Conservation (phyloP, 352 stramenopile species). For the Globisporangium carolinianum region DNA sequence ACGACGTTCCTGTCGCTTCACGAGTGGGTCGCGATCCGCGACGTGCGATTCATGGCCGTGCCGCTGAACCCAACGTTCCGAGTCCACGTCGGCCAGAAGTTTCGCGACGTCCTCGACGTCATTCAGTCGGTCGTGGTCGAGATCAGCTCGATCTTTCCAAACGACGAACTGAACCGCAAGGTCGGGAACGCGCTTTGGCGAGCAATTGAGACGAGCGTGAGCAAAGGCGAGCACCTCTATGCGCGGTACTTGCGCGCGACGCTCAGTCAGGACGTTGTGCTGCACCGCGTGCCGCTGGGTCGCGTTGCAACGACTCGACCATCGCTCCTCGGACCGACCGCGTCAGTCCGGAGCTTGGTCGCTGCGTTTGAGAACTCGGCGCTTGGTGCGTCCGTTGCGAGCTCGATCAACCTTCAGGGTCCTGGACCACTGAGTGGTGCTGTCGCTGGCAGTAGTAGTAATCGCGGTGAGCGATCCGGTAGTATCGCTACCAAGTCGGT, state of each 20-base stretch:
- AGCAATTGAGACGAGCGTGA: conserved; percentile 40
- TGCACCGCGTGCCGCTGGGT: not conserved
- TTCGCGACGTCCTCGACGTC: conserved; percentile 48
- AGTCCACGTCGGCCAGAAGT: conserved; percentile 57
- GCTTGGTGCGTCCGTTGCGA: conserved; percentile 13
- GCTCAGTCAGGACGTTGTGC: conserved; percentile 36
- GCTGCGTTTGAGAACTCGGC: conserved; percentile 18
- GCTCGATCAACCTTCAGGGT: not conserved
- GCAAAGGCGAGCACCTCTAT: conserved; percentile 62
- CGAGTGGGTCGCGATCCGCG: conserved; percentile 49
- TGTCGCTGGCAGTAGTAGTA: no score
- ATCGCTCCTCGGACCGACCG: conserved; percentile 9
- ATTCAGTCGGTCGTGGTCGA: conserved; percentile 60
- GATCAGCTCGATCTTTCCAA: conserved; percentile 70
- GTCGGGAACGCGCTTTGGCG: conserved; percentile 51
- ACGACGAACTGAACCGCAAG: conserved; percentile 49
- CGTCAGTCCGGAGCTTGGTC: conserved; percentile 18
- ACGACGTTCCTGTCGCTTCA: conserved; percentile 27
- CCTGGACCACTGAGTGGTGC: not conserved
- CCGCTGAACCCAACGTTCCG: conserved; percentile 57
- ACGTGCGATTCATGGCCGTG: conserved; percentile 36
- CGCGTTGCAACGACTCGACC: conserved; percentile 2
- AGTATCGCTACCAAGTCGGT: no score
- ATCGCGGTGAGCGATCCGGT: no score
- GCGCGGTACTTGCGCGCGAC: conserved; percentile 66